A percentile compares a stretch with the other conserved stretches of the same genome.
phyloP scores from a whole-genome alignment of 2,329 filamentous ascomycete species.

The Trichophyton rubrum region DNA sequence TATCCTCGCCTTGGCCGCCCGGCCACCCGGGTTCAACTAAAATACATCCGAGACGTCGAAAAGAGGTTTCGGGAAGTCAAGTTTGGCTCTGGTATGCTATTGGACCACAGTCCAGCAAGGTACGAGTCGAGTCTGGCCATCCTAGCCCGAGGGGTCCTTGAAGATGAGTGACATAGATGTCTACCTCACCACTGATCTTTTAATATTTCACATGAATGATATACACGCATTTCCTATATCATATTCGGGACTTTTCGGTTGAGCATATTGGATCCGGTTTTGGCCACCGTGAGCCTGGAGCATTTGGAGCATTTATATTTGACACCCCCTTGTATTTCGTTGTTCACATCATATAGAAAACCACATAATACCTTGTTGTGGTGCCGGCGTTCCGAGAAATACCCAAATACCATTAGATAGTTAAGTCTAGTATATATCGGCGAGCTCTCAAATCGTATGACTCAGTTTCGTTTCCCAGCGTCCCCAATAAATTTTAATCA shows the following conservation, averaged over 20 bases:
- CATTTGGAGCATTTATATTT: not conserved
- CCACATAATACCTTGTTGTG: not conserved
- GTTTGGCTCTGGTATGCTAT: slow-evolving; percentile 61
- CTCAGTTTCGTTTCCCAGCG: not conserved
- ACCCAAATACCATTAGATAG: not conserved
- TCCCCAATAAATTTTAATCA: too few species aligned
- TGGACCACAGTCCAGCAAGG: slow-evolving; percentile 61
- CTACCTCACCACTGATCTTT: not conserved
- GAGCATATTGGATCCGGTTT: not conserved
- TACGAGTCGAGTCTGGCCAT: slow-evolving; percentile 59
- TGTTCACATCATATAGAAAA: not conserved
- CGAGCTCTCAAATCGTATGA: not conserved
- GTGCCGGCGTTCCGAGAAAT: not conserved
- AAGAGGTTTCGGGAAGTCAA: slow-evolving; percentile 55
- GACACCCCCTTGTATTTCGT: not conserved
- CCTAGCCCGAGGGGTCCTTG: slow-evolving; percentile 38
- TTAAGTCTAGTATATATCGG: not conserved
- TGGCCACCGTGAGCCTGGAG: not conserved
- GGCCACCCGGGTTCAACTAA: slow-evolving; percentile 56
- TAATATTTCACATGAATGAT: not conserved
- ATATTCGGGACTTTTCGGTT: not conserved
- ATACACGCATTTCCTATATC: not conserved
- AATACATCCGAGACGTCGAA: slow-evolving; percentile 60
- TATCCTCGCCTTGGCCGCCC: slow-evolving; percentile 45
- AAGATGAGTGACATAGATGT: slow-evolving; percentile 9